These are phyloP conservation scores for Pseudogymnoascus sp. DNA, from an alignment of 2,329 filamentous ascomycete genomes.

Conservation along the genomic window DNA sequence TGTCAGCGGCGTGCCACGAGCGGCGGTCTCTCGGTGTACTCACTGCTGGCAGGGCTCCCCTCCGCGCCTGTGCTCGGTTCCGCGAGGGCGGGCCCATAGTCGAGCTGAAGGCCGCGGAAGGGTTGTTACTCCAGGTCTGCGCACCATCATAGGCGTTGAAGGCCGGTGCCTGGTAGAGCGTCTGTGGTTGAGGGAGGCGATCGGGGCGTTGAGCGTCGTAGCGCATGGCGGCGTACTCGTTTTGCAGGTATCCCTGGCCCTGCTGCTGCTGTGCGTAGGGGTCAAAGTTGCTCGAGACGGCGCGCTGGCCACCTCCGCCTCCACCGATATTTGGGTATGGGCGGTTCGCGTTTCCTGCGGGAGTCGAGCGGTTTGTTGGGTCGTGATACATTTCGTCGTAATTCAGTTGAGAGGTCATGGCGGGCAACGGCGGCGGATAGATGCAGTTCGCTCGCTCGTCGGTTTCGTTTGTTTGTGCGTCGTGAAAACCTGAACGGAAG, in stretches of 20 bases:
- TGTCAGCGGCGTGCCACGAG: background rate
- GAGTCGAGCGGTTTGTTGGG: slow-evolving; percentile 5
- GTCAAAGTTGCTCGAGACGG: slow-evolving; percentile 1
- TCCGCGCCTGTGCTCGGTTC: slow-evolving; percentile 1
- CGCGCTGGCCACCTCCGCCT: background rate
- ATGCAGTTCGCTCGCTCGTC: background rate
- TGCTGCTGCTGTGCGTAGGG: background rate
- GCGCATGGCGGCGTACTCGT: background rate
- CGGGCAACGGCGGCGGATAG: background rate
- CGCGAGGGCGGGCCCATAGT: background rate
- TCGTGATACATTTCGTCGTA: slow-evolving; percentile 5
- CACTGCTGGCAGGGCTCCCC: slow-evolving; percentile 1
- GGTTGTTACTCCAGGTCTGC: background rate
- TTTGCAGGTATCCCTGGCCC: background rate
- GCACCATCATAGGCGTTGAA: slow-evolving; percentile 4
- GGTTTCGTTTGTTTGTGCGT: background rate
- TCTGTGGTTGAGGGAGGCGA: background rate
- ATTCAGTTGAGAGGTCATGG: slow-evolving; percentile 1
- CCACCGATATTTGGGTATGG: background rate
- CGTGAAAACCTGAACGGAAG: background rate
- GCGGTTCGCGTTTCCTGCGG: background rate
- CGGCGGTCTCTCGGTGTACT: background rate
- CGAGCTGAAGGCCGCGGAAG: background rate
- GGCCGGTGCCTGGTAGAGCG: background rate
- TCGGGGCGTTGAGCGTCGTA: background rate